Conservation (phyloP, 257 asterid species). For the Nicotiana attenuata region DNA sequence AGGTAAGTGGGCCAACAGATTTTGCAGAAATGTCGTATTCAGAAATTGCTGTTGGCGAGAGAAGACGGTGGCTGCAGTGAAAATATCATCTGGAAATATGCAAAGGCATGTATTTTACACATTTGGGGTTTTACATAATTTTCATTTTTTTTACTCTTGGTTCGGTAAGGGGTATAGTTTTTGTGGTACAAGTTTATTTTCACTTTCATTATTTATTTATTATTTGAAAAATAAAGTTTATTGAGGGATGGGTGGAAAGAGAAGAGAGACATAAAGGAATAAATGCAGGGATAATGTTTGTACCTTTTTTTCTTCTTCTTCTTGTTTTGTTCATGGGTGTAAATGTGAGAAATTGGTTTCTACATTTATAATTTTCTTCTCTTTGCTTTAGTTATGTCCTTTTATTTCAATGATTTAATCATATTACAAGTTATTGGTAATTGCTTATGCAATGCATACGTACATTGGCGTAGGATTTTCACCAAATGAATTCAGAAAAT, state of each 20-base stretch:
- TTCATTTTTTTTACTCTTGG: background rate
- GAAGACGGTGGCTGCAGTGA: conserved; percentile 9
- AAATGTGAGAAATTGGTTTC: conserved; percentile 32
- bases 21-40: conserved; percentile 12
- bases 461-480: too few species aligned
- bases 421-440: background rate
- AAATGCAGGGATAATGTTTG: conserved; percentile 10
- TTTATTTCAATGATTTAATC: background rate
- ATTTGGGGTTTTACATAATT: background rate
- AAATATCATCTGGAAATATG: background rate
- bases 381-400: background rate
- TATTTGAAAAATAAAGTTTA: background rate
- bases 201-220: conserved; percentile 15
- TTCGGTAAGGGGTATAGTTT: background rate
- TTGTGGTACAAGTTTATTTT: background rate
- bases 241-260: background rate
- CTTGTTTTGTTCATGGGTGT: conserved; percentile 33
- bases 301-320: background rate
- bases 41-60: conserved; percentile 15
- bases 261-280: conserved; percentile 10
- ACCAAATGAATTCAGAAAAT: too few species aligned
- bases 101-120: background rate
- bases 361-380: background rate
- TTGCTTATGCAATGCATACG: too few species aligned
- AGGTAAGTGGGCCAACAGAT: conserved; percentile 24